Conservation (phyloP, 2,329 filamentous ascomycete genomes). For the Fusarium floridanum region DNA sequence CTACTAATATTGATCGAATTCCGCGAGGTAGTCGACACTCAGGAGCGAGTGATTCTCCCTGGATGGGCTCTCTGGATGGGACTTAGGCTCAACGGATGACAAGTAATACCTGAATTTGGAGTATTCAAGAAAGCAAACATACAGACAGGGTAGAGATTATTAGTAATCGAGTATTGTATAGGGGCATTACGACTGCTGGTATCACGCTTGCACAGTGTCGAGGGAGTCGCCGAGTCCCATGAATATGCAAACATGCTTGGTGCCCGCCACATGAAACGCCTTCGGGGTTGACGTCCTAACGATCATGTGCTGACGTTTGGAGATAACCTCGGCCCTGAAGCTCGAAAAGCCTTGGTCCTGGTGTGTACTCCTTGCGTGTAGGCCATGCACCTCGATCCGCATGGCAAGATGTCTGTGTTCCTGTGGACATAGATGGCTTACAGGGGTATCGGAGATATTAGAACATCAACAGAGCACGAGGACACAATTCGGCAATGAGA, state of each 20-base stretch:
- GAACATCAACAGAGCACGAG: background rate
- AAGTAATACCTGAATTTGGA: background rate
- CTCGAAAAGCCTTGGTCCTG: background rate
- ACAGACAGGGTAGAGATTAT: background rate
- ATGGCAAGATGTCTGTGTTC: background rate
- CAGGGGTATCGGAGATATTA: constrained; percentile 13
- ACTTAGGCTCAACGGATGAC: background rate
- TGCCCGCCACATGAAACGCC: background rate
- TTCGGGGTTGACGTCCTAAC: background rate
- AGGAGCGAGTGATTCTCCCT: background rate
- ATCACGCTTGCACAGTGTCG: no score
- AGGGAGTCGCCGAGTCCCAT: background rate
- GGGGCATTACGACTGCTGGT: background rate
- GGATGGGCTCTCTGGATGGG: background rate
- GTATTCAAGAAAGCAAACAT: background rate
- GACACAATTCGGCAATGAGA: background rate
- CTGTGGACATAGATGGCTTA: constrained; percentile 7
- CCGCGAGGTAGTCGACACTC: background rate
- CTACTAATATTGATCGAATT: background rate
- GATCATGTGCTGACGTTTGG: background rate
- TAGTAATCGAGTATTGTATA: background rate
- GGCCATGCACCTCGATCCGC: background rate
- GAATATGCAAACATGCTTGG: background rate
- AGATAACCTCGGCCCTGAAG: background rate
- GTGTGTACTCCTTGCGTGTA: background rate